phyloP scores from a whole-genome alignment of 495 filamentous ascomycete species.

The Hyaloscypha hepaticicola region DNA sequence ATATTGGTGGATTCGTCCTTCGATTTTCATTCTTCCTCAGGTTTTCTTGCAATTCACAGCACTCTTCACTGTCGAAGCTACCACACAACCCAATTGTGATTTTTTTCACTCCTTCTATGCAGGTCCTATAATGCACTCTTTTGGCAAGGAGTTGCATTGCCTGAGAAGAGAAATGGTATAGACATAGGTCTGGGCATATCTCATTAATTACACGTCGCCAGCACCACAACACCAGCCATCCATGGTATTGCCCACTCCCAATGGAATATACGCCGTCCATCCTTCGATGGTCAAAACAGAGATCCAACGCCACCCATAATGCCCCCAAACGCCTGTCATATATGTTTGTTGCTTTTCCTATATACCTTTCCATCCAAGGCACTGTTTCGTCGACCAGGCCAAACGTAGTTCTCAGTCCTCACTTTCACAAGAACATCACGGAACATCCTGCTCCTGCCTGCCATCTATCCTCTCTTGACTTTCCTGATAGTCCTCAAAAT shows the following conservation, averaged over 20 bases:
- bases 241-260: neutral
- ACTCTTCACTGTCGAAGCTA: too few species aligned
- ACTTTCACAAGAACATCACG: constrained; percentile 7
- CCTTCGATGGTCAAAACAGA: neutral
- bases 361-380: neutral
- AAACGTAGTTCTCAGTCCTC: neutral
- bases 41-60: too few species aligned
- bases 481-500: constrained; percentile 31
- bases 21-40: too few species aligned
- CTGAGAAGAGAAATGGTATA: neutral
- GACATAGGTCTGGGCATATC: constrained; percentile 9
- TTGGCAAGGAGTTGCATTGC: neutral
- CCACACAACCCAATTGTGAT: too few species aligned
- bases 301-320: neutral
- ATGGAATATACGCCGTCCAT: neutral
- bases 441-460: constrained; percentile 8
- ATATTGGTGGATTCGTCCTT: too few species aligned
- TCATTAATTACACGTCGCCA: constrained; percentile 17
- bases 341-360: neutral
- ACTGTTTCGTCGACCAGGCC: constrained; percentile 7
- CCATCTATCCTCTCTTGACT: constrained; percentile 28
- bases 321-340: neutral
- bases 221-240: neutral
- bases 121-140: neutral
- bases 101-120: too few species aligned